Evolutionary conservation across 345 rosid genomes (phyloP).

Genomic region (Murraya koenigii): DNA sequence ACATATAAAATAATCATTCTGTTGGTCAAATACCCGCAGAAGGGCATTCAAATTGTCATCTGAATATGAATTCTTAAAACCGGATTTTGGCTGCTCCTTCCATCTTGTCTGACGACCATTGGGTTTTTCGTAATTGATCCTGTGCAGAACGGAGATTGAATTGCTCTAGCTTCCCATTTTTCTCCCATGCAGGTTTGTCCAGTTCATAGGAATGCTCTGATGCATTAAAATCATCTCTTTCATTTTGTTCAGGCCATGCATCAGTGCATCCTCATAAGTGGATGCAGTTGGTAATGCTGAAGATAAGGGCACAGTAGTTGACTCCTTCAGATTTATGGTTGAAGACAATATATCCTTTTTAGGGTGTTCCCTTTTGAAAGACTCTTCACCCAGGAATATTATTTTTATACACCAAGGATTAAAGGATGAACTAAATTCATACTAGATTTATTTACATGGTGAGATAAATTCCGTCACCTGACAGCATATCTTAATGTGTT

Average conservation of each 20-base stretch:
- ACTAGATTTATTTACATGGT: not conserved
- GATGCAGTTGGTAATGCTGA: conserved; percentile 57
- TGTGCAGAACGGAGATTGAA: conserved; percentile 34
- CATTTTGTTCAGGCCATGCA: conserved; percentile 77
- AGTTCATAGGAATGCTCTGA: conserved; percentile 65
- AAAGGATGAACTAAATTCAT: not conserved
- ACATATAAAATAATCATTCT: not conserved
- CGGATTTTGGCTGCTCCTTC: conserved; percentile 50
- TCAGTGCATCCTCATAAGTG: conserved; percentile 63
- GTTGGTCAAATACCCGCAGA: conserved; percentile 51
- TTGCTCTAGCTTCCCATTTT: conserved; percentile 60
- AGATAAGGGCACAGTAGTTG: conserved; percentile 61
- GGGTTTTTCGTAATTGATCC: conserved; percentile 59
- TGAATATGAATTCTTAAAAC: conserved; percentile 54
- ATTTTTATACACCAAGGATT: not conserved
- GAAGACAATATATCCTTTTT: conserved; percentile 81
- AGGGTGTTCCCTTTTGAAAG: conserved; percentile 78
- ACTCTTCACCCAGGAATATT: conserved; percentile 78
- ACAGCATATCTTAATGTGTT: conserved; percentile 98
- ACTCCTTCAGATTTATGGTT: conserved; percentile 69
- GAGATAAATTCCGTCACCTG: conserved; percentile 45
- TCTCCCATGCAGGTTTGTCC: conserved; percentile 70
- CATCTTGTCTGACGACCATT: too few species aligned
- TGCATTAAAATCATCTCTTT: conserved; percentile 68
- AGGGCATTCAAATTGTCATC: conserved; percentile 76